Conservation (phyloP, 2,329 filamentous ascomycete genomes). For the Botrytis tulipae region DNA sequence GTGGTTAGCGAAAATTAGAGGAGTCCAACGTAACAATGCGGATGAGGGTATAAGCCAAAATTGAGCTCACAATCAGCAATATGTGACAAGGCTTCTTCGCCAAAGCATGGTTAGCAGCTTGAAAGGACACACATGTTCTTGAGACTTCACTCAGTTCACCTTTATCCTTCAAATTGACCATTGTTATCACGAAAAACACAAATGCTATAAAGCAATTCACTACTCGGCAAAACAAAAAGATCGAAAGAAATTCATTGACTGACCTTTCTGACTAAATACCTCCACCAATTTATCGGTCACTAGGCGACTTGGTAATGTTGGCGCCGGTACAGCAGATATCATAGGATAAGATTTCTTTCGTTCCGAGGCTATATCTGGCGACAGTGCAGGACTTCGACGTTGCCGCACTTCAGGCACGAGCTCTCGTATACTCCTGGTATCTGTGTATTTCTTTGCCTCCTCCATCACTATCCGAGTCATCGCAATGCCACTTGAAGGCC, state of each 20-base stretch:
- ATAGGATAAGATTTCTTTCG: conserved; percentile 87
- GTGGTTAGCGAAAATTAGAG: conserved; percentile 22
- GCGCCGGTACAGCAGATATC: conserved; percentile 79
- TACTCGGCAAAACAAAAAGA: neutral
- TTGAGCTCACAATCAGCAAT: conserved; percentile 14
- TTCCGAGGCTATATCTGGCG: conserved; percentile 48
- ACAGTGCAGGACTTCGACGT: conserved; percentile 67
- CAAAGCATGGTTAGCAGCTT: conserved; percentile 13
- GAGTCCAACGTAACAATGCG: conserved; percentile 4
- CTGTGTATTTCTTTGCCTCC: conserved; percentile 89
- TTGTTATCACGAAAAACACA: neutral
- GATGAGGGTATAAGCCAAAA: conserved; percentile 16
- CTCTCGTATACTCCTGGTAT: conserved; percentile 87
- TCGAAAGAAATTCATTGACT: conserved; percentile 30
- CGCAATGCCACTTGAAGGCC: conserved; percentile 91
- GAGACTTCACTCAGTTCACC: conserved; percentile 4
- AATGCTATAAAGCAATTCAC: neutral
- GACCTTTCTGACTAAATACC: conserved; percentile 82
- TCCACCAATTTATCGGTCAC: conserved; percentile 78
- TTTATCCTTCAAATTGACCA: neutral
- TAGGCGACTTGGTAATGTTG: conserved; percentile 68
- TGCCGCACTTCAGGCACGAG: conserved; percentile 74
- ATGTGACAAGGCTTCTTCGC: conserved; percentile 12
- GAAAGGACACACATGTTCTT: conserved; percentile 1
- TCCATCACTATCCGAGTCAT: conserved; percentile 96